These are phyloP conservation scores for Stephania cephalantha DNA, from an alignment of 164 flowering plant species.

Conservation along the genomic window DNA sequence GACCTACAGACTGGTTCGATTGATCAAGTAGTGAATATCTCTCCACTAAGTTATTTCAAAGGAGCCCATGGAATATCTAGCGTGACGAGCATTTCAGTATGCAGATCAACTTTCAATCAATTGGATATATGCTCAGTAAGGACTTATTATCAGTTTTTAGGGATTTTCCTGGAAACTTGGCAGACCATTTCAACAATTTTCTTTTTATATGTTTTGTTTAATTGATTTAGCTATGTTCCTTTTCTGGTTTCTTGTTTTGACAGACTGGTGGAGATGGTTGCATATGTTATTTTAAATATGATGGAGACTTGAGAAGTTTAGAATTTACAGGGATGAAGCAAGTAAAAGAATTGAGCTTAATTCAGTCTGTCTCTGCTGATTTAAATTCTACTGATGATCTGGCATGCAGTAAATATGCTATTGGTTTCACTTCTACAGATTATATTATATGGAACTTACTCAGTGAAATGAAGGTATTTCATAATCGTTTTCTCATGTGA, in stretches of 20 bases:
- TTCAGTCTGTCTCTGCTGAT: conserved; percentile 50
- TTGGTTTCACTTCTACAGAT: conserved; percentile 82
- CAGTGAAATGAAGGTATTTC: conserved; percentile 61
- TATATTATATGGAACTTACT: conserved; percentile 76
- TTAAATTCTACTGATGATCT: conserved; percentile 25
- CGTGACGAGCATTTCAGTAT: conserved; percentile 58
- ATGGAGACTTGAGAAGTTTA: conserved; percentile 30
- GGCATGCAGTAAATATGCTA: conserved; percentile 46
- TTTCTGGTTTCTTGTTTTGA: not conserved
- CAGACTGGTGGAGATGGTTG: conserved; percentile 99
- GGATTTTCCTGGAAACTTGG: not conserved
- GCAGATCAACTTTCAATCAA: conserved; percentile 26
- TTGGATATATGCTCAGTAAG: conserved; percentile 78
- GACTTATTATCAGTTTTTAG: conserved; percentile 2
- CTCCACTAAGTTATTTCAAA: conserved; percentile 65
- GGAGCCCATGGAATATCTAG: conserved; percentile 97
- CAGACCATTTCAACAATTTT: not conserved
- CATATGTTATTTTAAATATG: conserved; percentile 69
- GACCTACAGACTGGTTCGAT: conserved; percentile 18
- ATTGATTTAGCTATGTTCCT: not conserved
- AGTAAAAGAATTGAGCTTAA: conserved; percentile 78
- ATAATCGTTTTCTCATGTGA: not conserved
- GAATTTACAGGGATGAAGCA: conserved; percentile 88
- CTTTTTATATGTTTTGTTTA: not conserved
- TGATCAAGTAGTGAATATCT: conserved; percentile 32